A percentile compares a stretch with the other conserved stretches of the same genome.
Evolutionary conservation across 2,329 filamentous ascomycete genomes (phyloP).

Genomic region (Hymenoscyphus albidus): DNA sequence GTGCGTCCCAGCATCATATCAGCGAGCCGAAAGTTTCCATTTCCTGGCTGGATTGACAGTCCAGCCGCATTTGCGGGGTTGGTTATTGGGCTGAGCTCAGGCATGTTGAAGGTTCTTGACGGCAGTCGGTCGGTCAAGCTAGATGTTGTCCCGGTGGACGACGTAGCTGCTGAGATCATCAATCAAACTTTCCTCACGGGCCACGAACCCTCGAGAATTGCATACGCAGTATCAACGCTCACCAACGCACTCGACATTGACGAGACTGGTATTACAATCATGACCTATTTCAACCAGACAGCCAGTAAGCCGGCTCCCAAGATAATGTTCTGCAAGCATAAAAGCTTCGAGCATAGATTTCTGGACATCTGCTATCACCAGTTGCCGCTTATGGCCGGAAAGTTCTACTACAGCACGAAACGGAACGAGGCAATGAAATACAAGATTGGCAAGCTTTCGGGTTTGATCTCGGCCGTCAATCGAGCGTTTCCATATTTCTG

Average conservation of each 20-base stretch:
- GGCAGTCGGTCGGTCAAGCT: constrained; percentile 6
- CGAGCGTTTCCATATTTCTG: constrained; percentile 12
- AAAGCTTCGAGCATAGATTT: not conserved
- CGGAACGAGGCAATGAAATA: constrained; percentile 4
- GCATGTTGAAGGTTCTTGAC: constrained; percentile 11
- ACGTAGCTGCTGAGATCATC: constrained; percentile 8
- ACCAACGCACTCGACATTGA: not conserved
- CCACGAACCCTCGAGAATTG: not conserved
- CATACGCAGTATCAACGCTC: not conserved
- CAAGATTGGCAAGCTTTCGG: not conserved
- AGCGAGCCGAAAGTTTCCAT: constrained; percentile 11
- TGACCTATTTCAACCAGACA: not conserved
- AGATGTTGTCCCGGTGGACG: constrained; percentile 14
- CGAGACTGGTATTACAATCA: not conserved
- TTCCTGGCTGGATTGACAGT: constrained; percentile 15
- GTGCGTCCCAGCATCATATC: constrained; percentile 14
- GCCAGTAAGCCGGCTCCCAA: not conserved
- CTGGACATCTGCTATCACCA: not conserved
- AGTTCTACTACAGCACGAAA: not conserved
- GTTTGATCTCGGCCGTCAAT: constrained; percentile 6
- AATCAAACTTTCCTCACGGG: constrained; percentile 4
- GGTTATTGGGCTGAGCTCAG: not conserved
- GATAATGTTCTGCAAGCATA: not conserved
- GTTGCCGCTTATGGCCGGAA: not conserved
- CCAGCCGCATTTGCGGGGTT: constrained; percentile 10